Evolutionary conservation across 768 basidiomycete genomes (phyloP), one percentile per base, ranked within the genome.

Genomic region (Pulveroboletus sp.): DNA sequence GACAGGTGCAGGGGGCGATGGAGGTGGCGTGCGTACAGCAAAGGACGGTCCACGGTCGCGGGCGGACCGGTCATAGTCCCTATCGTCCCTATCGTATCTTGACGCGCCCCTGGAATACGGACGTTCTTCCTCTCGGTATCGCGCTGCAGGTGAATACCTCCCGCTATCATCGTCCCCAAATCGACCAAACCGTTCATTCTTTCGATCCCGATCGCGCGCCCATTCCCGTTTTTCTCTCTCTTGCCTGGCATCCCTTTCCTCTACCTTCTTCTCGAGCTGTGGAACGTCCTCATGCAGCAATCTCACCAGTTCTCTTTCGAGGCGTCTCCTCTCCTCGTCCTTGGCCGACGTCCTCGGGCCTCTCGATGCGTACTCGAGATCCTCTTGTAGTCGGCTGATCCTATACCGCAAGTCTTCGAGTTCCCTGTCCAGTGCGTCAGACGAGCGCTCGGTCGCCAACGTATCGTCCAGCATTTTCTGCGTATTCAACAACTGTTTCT

Each of bases 271-370:
- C 69, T 98, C 93, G 7, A 99, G 78, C 47, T 92, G 90, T 0
- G 96, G 96, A 5, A 99, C 75, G 39, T 86, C 80, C 62, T 95
- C 92, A 61, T 98, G 93, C 83, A 89, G 81, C 45, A 99, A 72
- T 39, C 76, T 74, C 48, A 95, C 67, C 17, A 97, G 73, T 58
- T 98, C 93, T 36, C 95, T 77, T 69, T 99, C 96, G 24, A 96
- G 74, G 56, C 83, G 79, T 19, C 95, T 72, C 47, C 85, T 75
- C 63, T 98, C 93, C 55, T 93, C 87, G 47, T 96, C 93, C 69
- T 87, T 88, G 16, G 79, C 76, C 10, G 73, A 64, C 4, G 82
- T 80, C 50, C 83, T 77, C 1, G 91, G 82, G 0, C 91, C 88
- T 7, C 85, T 81, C 2, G 83, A 80, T 45, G 85, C 82, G 56